Conservation (phyloP, 495 filamentous ascomycete species). For the Penicillium silybi region DNA sequence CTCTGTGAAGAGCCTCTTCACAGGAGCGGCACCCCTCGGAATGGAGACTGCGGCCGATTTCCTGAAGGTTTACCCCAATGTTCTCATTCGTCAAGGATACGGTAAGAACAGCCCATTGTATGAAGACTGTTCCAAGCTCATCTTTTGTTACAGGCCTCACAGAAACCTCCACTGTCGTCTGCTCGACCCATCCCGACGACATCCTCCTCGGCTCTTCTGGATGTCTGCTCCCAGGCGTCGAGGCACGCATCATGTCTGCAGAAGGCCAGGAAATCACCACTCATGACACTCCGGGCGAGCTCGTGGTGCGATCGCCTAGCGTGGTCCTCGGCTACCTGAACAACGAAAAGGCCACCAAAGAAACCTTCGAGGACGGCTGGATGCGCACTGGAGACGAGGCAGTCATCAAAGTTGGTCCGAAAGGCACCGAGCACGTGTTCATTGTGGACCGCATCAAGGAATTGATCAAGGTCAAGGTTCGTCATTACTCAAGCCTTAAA, state of each 20-base stretch:
- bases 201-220: slow-evolving; percentile 72
- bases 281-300: slow-evolving; percentile 76
- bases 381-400: slow-evolving; percentile 86
- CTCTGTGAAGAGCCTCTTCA: slow-evolving; percentile 63
- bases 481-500: slow-evolving; percentile 3
- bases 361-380: slow-evolving; percentile 78
- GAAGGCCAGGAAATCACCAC: slow-evolving; percentile 73
- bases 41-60: slow-evolving; percentile 71
- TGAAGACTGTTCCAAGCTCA: slow-evolving; percentile 1
- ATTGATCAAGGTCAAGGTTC: slow-evolving; percentile 88
- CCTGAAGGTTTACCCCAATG: slow-evolving; percentile 58
- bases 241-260: slow-evolving; percentile 64
- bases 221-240: slow-evolving; percentile 60
- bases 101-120: slow-evolving; percentile 42
- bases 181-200: slow-evolving; percentile 60
- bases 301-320: slow-evolving; percentile 70
- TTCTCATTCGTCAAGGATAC: slow-evolving; percentile 74
- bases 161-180: slow-evolving; percentile 74
- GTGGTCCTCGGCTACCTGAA: slow-evolving; percentile 81
- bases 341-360: slow-evolving; percentile 76
- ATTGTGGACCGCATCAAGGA: slow-evolving; percentile 92
- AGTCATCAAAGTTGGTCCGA: slow-evolving; percentile 57
- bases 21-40: slow-evolving; percentile 81
- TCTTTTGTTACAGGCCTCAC: slow-evolving; percentile 57
- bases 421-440: slow-evolving; percentile 71